Base-by-base conservation (phyloP, 257 asterid species). In the Jasminum sambac region DNA sequence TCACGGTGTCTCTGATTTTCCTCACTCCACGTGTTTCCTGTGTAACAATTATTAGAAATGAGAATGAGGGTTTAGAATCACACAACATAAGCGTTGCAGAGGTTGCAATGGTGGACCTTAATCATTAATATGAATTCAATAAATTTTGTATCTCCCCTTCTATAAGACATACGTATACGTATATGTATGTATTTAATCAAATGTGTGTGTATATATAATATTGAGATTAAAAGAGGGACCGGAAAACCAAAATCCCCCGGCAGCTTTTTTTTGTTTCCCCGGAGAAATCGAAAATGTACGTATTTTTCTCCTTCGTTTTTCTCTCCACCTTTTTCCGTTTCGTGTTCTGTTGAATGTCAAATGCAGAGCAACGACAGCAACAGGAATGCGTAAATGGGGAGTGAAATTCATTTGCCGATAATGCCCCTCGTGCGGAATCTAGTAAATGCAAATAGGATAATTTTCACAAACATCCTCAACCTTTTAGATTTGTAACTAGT, bases 241-340 rank as follows among this genome's bases (percentile, higher is more conserved):
- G 58, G 76, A 66, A 64, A 50, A 72, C 63, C 64, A 75, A 70
- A 78, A 60, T 77, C 73, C 80, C 76, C 70, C 67, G 26, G 63
- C 55, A 46, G 23, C 25, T 19, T 46, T 23, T 64, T 36, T 52
- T 40, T 59, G 36, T 30, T 40, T 55, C 21, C 62, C 62, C 34
- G 34, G 42, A 30, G 26, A 62, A 36, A 36, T 36, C 25, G 23
- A 62, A 13, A 62, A 62, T 62, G 23, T 30, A 5, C 42, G 6
- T 34, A 14, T 26, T 39, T 41, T 71, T 42, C 11, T 41, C 30
- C 62, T 72, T 63, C 25, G 13, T 46, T 5, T 2, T 46, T 17
- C 36, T 42, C 40, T 60, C n/a, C 11, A 41, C 19, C 14, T 11
- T 38, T 34, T 61, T 30, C 42, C 11, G 60, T 58, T 43, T 59